phyloP scores from a whole-genome alignment of 495 filamentous ascomycete species.

The Aeminium ludgeri region DNA sequence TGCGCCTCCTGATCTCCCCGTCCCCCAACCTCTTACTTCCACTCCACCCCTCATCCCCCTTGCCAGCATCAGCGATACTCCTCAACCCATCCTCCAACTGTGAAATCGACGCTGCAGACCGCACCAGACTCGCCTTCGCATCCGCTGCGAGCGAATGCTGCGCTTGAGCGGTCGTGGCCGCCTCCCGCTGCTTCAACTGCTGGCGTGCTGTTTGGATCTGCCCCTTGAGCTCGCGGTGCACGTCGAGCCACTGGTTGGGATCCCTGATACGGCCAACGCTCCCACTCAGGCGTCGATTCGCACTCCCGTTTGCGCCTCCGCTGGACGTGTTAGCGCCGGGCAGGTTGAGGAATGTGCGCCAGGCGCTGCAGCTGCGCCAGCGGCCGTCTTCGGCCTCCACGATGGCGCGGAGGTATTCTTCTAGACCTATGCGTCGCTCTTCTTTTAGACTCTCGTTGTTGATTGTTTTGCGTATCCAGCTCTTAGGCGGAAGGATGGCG shows the following conservation, averaged over 20 bases:
- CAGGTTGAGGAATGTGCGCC: constrained; percentile 75
- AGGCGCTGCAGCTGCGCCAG: constrained; percentile 73
- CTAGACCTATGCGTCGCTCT: constrained; percentile 55
- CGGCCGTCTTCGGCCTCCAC: constrained; percentile 55
- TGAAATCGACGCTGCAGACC: constrained; percentile 48
- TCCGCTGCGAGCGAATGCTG: constrained; percentile 65
- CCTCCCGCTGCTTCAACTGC: constrained; percentile 58
- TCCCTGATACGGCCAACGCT: constrained; percentile 36
- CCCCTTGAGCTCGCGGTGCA: constrained; percentile 64
- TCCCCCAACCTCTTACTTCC: constrained; percentile 43
- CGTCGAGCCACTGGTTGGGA: constrained; percentile 72
- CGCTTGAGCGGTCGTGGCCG: constrained; percentile 44
- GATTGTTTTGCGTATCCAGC: constrained; percentile 71
- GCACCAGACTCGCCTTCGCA: constrained; percentile 68
- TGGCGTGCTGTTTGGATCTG: constrained; percentile 68
- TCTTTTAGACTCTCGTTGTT: constrained; percentile 63
- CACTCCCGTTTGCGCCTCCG: constrained; percentile 11
- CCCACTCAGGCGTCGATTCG: constrained; percentile 18
- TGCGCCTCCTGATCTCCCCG: constrained; percentile 69
- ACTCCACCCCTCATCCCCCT: constrained; percentile 24
- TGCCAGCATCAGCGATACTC: constrained; percentile 24
- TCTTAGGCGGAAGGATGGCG: constrained; percentile 55
- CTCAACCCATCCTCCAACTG: constrained; percentile 58
- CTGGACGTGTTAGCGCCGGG: constrained; percentile 19
- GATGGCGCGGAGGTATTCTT: constrained; percentile 68